Percentiles rank a stretch among this genome's conserved stretches.
Conservation (phyloP, 1,139 yeast genomes). For the Blastobotrys petasosporus region DNA sequence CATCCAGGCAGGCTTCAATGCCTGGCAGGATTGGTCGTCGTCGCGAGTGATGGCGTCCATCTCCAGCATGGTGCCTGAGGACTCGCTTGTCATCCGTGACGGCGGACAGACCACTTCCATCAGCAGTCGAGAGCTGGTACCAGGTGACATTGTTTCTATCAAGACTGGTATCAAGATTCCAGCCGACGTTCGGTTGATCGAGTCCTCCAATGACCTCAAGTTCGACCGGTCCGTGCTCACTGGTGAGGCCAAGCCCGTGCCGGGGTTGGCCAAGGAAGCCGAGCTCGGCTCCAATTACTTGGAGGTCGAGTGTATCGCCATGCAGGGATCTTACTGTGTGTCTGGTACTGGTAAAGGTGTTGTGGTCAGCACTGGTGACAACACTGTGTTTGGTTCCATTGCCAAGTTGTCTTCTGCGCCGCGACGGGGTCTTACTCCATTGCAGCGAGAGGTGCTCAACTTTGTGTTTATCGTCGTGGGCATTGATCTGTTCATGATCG, state of each 20-base stretch:
- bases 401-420: constrained; percentile 40
- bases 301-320: constrained; percentile 42
- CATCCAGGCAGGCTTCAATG: constrained; percentile 45
- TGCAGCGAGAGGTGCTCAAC: constrained; percentile 43
- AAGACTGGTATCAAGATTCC: constrained; percentile 46
- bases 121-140: constrained; percentile 41
- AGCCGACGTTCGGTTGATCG: constrained; percentile 43
- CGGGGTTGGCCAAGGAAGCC: constrained; percentile 35
- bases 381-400: constrained; percentile 47
- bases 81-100: constrained; percentile 40
- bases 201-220: constrained; percentile 37
- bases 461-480: constrained; percentile 39
- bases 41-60: constrained; percentile 48
- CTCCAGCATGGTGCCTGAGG: constrained; percentile 41
- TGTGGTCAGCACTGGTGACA: constrained; percentile 42
- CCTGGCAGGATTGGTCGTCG: constrained; percentile 46
- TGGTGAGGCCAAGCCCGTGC: constrained; percentile 48
- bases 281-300: constrained; percentile 35
- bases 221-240: constrained; percentile 50
- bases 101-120: constrained; percentile 35
- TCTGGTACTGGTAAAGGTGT: constrained; percentile 46
- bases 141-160: constrained; percentile 46
- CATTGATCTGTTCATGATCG: constrained; percentile 38
- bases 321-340: constrained; percentile 47
- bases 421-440: constrained; percentile 40